Evolutionary conservation across 768 basidiomycete genomes (phyloP).

Genomic region (Cystobasidium onofrii): DNA sequence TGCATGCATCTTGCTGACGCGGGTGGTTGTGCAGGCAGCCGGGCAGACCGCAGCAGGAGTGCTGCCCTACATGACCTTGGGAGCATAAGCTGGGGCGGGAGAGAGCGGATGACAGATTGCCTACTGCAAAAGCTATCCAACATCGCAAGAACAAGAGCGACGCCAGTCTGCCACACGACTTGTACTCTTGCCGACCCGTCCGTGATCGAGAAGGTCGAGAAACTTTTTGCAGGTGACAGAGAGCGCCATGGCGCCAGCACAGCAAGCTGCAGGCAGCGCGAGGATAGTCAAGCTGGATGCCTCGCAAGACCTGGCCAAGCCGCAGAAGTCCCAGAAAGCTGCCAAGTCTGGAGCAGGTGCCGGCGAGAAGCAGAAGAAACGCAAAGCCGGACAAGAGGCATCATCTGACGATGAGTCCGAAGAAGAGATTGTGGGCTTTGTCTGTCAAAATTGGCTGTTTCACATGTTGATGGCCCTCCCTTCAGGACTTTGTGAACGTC

Average conservation of each 20-base stretch:
- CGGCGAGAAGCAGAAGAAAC: neutral
- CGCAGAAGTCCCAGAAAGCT: neutral
- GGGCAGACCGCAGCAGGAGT: neutral
- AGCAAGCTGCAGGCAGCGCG: neutral
- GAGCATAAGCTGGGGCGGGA: neutral
- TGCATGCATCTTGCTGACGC: neutral
- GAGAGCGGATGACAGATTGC: neutral
- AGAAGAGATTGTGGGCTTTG: neutral
- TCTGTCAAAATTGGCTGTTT: neutral
- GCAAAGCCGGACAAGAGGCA: slow-evolving; percentile 7
- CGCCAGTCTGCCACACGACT: neutral
- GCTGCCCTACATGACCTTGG: neutral
- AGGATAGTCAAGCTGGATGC: slow-evolving; percentile 27
- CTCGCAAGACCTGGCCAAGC: slow-evolving; percentile 4
- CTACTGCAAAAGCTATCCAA: neutral
- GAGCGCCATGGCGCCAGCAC: neutral
- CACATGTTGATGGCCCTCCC: neutral
- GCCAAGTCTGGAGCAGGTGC: neutral
- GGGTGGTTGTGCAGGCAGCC: neutral
- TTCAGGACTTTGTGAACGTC: slow-evolving; percentile 54
- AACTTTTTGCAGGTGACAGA: neutral
- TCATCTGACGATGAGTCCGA: slow-evolving; percentile 9
- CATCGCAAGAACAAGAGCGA: neutral
- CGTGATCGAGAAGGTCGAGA: neutral
- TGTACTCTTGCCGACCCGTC: neutral